Evolutionary conservation across 345 rosid genomes (phyloP).

Genomic region (Euphorbia peplus): DNA sequence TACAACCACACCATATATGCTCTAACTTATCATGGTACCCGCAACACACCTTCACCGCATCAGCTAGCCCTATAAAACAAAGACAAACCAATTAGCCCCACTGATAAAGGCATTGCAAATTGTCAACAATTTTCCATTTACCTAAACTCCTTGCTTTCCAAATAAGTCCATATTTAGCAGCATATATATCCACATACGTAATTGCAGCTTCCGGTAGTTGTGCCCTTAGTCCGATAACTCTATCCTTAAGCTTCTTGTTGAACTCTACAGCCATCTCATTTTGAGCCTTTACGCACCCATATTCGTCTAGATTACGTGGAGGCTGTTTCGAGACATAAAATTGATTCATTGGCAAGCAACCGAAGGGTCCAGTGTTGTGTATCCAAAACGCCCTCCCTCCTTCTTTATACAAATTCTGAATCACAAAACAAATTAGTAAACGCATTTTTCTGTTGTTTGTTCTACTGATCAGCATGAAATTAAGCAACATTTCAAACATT

Average conservation of each 20-base stretch:
- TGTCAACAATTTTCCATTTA: too few relatives aligned
- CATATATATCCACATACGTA: slow-evolving; percentile 71
- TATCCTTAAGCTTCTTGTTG: slow-evolving; percentile 62
- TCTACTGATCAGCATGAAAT: too few relatives aligned
- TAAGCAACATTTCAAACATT: too few relatives aligned
- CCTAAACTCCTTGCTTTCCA: slow-evolving; percentile 60
- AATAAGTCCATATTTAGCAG: slow-evolving; percentile 73
- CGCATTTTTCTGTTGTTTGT: too few relatives aligned
- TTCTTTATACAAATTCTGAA: slow-evolving; percentile 43
- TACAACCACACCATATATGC: slow-evolving; percentile 59
- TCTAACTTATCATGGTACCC: slow-evolving; percentile 51
- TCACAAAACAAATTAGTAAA: too few relatives aligned
- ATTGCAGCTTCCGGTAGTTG: slow-evolving; percentile 68
- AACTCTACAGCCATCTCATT: slow-evolving; percentile 76
- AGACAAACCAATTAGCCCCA: too few relatives aligned
- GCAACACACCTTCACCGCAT: slow-evolving; percentile 56
- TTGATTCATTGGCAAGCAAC: slow-evolving; percentile 75
- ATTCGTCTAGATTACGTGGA: slow-evolving; percentile 58
- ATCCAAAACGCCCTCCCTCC: slow-evolving; percentile 72
- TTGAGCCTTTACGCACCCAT: slow-evolving; percentile 74
- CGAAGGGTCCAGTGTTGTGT: slow-evolving; percentile 88
- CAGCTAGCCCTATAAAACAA: slow-evolving; percentile 45
- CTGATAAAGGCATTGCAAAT: too few relatives aligned
- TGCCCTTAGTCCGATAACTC: slow-evolving; percentile 45
- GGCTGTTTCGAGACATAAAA: slow-evolving; percentile 66